phyloP scores from a whole-genome alignment of 2,329 filamentous ascomycete species.

The Capronia americana region DNA sequence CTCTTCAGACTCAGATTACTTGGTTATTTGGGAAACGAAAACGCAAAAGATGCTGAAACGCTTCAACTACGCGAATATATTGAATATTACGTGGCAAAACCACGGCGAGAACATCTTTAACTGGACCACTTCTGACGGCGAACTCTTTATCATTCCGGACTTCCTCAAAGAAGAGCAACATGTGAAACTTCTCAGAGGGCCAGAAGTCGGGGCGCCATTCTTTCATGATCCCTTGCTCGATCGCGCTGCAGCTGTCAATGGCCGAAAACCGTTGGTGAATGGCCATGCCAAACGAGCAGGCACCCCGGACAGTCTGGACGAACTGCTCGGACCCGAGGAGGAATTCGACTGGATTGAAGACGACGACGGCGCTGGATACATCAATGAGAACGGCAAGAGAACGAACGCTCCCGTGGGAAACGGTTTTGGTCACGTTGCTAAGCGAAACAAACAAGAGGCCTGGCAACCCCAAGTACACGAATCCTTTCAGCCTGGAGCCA shows the following conservation, averaged over 20 bases:
- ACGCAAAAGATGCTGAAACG: constrained; percentile 81
- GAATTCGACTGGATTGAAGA: constrained; percentile 88
- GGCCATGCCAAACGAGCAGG: constrained; percentile 62
- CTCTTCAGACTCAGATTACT: constrained; percentile 60
- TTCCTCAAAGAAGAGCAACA: constrained; percentile 66
- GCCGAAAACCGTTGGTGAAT: constrained; percentile 62
- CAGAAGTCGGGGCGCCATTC: constrained; percentile 69
- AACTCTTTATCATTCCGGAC: constrained; percentile 86
- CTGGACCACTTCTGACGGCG: constrained; percentile 90
- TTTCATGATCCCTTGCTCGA: constrained; percentile 80
- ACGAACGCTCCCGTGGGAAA: constrained; percentile 58
- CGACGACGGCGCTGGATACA: constrained; percentile 92
- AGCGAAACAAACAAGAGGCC: constrained; percentile 57
- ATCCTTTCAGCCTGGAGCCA: constrained; percentile 90
- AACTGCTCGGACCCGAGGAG: constrained; percentile 72
- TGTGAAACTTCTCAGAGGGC: constrained; percentile 62
- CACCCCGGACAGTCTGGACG: constrained; percentile 80
- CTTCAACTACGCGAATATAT: constrained; percentile 80
- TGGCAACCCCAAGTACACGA: constrained; percentile 75
- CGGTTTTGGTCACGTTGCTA: constrained; percentile 52
- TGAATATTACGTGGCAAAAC: constrained; percentile 90
- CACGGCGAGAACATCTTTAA: constrained; percentile 79
- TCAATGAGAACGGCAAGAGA: constrained; percentile 70
- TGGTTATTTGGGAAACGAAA: constrained; percentile 82
- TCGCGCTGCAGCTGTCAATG: constrained; percentile 64